These are phyloP conservation scores for Thymus quinquecostatus DNA, from an alignment of 257 asterid genomes.

Conservation along the genomic window DNA sequence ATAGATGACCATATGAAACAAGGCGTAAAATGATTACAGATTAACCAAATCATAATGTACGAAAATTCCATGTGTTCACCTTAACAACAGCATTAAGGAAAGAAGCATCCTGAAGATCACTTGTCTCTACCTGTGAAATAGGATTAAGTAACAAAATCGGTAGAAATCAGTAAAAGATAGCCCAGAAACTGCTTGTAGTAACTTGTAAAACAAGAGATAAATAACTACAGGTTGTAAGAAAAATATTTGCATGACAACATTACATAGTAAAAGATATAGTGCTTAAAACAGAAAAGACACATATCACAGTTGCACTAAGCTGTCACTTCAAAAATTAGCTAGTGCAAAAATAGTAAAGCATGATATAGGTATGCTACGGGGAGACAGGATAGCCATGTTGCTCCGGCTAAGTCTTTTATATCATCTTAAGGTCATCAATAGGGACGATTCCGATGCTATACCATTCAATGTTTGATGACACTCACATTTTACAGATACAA, in stretches of 20 bases:
- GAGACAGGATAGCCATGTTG: not conserved
- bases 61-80: slow-evolving; percentile 45
- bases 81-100: slow-evolving; percentile 90
- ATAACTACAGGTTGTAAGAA: not conserved
- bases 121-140: slow-evolving; percentile 62
- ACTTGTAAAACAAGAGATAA: not conserved
- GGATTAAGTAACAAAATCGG: slow-evolving; percentile 24
- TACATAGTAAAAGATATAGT: slow-evolving; percentile 5
- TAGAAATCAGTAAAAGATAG: slow-evolving; percentile 16
- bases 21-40: not conserved
- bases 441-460: not conserved
- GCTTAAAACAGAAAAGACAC: slow-evolving; percentile 8
- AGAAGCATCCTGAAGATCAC: slow-evolving; percentile 71
- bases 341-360: not conserved
- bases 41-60: slow-evolving; percentile 18
- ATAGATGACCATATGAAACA: not conserved
- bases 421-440: slow-evolving; percentile 21
- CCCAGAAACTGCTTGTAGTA: slow-evolving; percentile 15
- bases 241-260: slow-evolving; percentile 15
- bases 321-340: slow-evolving; percentile 1
- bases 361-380: slow-evolving; percentile 3
- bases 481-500: not conserved
- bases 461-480: not conserved
- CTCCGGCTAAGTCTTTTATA: not conserved
- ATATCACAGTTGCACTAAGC: slow-evolving; percentile 15